Conservation (phyloP, 768 basidiomycete species). For the Termitomyces sp. region DNA sequence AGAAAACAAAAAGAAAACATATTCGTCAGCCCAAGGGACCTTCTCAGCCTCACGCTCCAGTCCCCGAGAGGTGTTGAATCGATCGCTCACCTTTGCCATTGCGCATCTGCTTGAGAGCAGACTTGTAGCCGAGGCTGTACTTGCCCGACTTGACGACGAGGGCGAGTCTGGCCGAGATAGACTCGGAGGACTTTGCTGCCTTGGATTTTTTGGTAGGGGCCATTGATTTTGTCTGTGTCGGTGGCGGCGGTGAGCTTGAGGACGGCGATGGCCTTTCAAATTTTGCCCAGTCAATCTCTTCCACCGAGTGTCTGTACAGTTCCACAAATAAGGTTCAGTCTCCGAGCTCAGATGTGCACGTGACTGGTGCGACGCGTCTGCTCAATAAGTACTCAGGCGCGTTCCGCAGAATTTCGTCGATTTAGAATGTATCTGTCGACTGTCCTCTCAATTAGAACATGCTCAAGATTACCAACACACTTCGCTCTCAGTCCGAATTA, state of each 20-base stretch:
- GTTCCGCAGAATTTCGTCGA: too few species aligned
- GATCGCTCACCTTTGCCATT: conserved; percentile 85
- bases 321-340: conserved; percentile 23
- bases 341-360: conserved; percentile 16
- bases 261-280: conserved; percentile 7
- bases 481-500: not conserved
- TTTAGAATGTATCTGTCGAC: too few species aligned
- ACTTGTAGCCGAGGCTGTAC: conserved; percentile 97
- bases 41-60: conserved; percentile 99
- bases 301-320: conserved; percentile 25
- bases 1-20: conserved; percentile 22
- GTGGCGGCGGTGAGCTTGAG: conserved; percentile 18
- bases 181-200: conserved; percentile 89
- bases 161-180: conserved; percentile 85
- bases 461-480: not conserved
- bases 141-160: conserved; percentile 99
- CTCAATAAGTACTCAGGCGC: not conserved
- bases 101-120: conserved; percentile 97
- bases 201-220: conserved; percentile 96
- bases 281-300: not conserved
- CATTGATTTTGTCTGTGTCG: conserved; percentile 47
- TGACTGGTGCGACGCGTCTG: not conserved
- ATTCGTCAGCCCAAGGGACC: conserved; percentile 80
- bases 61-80: conserved; percentile 63
- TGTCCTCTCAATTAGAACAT: too few species aligned